phyloP scores from a whole-genome alignment of 140 eudicot species.

The Ambrosia hybrid region DNA sequence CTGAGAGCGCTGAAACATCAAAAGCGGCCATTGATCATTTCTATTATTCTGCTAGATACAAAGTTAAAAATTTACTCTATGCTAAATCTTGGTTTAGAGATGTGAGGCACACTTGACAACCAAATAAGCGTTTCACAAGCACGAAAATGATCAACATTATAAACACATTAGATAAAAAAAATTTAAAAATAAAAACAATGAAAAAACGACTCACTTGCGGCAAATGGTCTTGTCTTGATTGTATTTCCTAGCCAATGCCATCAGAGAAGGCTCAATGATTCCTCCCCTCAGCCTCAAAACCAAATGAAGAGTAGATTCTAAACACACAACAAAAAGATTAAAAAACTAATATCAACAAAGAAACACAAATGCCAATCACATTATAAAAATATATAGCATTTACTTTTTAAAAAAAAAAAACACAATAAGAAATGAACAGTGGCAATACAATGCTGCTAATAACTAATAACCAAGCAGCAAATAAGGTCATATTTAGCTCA shows the following conservation, averaged over 20 bases:
- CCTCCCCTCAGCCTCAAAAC: slow-evolving; percentile 16
- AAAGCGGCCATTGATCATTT: no score
- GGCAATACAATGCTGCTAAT: not conserved
- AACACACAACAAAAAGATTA: not conserved
- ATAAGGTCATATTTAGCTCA: not conserved
- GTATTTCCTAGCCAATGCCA: slow-evolving; percentile 13
- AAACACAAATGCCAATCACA: not conserved
- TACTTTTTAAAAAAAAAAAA: no score
- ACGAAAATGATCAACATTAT: not conserved
- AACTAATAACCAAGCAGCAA: not conserved
- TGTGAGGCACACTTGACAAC: no score
- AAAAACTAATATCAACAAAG: not conserved
- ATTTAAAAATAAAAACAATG: not conserved
- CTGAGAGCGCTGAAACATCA: not conserved
- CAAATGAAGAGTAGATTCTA: slow-evolving; percentile 8
- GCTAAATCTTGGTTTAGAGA: no score
- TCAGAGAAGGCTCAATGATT: slow-evolving; percentile 12
- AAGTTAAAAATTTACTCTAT: no score
- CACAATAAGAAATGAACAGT: not conserved
- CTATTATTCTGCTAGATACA: no score
- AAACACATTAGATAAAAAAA: not conserved
- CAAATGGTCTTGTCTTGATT: slow-evolving; percentile 11
- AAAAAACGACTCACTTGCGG: not conserved
- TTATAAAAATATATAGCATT: not conserved
- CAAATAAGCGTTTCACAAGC: no score